These are phyloP conservation scores for Hypericum androsaemum DNA, from an alignment of 345 rosid species.

Conservation along the genomic window DNA sequence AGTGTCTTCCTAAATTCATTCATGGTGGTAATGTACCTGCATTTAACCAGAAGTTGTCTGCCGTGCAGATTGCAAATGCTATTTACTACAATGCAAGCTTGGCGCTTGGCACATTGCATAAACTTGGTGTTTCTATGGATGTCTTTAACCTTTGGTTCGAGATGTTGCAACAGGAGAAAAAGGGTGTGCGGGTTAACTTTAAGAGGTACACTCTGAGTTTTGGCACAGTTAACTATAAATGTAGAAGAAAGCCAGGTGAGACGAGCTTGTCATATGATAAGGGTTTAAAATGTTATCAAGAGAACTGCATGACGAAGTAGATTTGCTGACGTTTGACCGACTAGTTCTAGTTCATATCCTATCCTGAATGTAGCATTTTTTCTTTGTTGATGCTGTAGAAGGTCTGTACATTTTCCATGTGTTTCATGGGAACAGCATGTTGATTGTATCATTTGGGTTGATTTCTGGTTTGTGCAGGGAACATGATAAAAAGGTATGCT, in stretches of 20 bases:
- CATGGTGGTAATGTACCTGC: background rate
- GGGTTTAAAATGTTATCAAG: too few relatives aligned
- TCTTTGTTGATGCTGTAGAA: slow-evolving; percentile 1
- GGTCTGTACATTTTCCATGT: background rate
- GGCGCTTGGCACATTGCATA: slow-evolving; percentile 72
- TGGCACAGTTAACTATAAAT: too few relatives aligned
- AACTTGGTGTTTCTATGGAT: slow-evolving; percentile 64
- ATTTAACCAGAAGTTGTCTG: background rate
- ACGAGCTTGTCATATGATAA: too few relatives aligned
- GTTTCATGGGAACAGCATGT: slow-evolving; percentile 2
- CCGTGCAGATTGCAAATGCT: slow-evolving; percentile 83
- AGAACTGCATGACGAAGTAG: too few relatives aligned
- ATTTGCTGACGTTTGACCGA: too few relatives aligned
- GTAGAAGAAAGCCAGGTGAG: too few relatives aligned
- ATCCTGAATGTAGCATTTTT: background rate
- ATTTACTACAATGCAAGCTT: slow-evolving; percentile 76
- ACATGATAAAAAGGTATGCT: slow-evolving; percentile 93
- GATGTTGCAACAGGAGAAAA: slow-evolving; percentile 87
- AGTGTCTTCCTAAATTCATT: too few relatives aligned
- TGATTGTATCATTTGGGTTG: background rate
- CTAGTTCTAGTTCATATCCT: too few relatives aligned
- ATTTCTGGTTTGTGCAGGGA: slow-evolving; percentile 46
- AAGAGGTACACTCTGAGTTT: slow-evolving; percentile 41
- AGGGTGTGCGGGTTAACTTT: slow-evolving; percentile 67
- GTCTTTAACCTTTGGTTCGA: slow-evolving; percentile 89